These are phyloP conservation scores for Auriscalpium vulgare DNA, from an alignment of 768 basidiomycete species.

Conservation along the genomic window DNA sequence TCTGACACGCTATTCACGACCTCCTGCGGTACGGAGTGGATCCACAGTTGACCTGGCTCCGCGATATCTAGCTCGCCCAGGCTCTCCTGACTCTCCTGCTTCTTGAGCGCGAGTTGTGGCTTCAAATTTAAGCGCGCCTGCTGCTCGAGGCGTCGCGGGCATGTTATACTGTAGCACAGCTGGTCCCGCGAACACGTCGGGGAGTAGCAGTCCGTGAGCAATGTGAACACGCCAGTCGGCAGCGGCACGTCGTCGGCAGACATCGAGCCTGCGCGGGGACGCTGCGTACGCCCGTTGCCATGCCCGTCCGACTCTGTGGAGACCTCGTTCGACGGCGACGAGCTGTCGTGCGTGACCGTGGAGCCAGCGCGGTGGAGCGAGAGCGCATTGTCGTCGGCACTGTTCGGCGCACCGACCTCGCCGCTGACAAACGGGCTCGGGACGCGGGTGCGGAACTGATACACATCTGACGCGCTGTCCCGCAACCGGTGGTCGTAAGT, in stretches of 20 bases:
- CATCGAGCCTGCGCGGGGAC: slow-evolving; percentile 6
- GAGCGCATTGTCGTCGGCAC: slow-evolving; percentile 23
- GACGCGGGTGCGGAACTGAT: slow-evolving; percentile 83
- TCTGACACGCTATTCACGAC: slow-evolving; percentile 90
- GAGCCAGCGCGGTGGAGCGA: slow-evolving; percentile 18
- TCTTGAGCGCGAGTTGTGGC: slow-evolving; percentile 69
- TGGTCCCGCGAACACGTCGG: slow-evolving; percentile 92
- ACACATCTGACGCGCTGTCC: slow-evolving; percentile 82
- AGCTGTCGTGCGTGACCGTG: slow-evolving; percentile 16
- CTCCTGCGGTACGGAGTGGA: slow-evolving; percentile 92
- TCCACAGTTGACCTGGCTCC: slow-evolving; percentile 87
- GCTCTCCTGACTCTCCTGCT: slow-evolving; percentile 76
- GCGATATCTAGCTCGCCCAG: slow-evolving; percentile 59
- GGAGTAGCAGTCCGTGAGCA: slow-evolving; percentile 96
- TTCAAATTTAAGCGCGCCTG: slow-evolving; percentile 93
- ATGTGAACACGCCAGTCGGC: slow-evolving; percentile 91
- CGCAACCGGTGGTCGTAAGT: slow-evolving; percentile 95
- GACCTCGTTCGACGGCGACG: slow-evolving; percentile 19
- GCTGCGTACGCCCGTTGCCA: slow-evolving; percentile 16
- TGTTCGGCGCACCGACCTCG: slow-evolving; percentile 37
- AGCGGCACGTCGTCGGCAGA: slow-evolving; percentile 54
- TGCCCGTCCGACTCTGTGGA: slow-evolving; percentile 24
- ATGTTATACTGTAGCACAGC: slow-evolving; percentile 97
- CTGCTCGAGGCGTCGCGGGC: slow-evolving; percentile 89
- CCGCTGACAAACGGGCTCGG: slow-evolving; percentile 81